Evolutionary conservation across 441 rosid species (phyloP), one percentile per base, ranked within the genome.

Genomic region (Bruguiera hainesii): DNA sequence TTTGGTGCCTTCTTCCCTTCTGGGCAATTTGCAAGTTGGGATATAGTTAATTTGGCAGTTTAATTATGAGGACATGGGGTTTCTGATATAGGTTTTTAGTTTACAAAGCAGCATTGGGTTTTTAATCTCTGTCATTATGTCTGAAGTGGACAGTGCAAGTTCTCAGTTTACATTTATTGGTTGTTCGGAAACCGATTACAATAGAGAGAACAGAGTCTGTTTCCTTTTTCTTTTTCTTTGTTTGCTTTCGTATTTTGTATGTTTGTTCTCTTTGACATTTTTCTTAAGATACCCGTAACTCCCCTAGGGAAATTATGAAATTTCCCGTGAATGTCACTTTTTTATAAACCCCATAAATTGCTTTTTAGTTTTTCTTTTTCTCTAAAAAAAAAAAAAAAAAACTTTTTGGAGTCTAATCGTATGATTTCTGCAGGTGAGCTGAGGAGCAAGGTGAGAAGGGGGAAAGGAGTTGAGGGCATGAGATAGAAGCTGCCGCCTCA

Each of bases 381-480:
- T 25, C 1, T 1, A 20, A n/a, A 6, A 19, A 20, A 13, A 11
- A 53, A 21, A 21, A 21, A 21, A 9, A 13, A 53, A 21, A 20
- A 7, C 8, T 0, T 5, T 18, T 7, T 6, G 56, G 31, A 23
- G 39, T 49, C 19, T 48, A 51, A 74, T 61, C 51, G 68, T 65
- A 69, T 71, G 71, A 61, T 20, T 21, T 52, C 50, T 60, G 76
- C 89, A 87, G 92, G 81, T 20, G 68, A 37, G 60, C 58, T 81
- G 83, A 78, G 67, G 83, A 73, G 76, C 64, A 78, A 76, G 60
- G 88, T 73, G 82, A 82, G 81, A 79, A 79, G 79, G 78, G 86
- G 77, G 77, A 75, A 74, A 61, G 85, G 80, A 21, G 56, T 75
- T 60, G 82, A 62, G 73, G 79, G 67, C 4, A 19, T 72, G 78